Evolutionary conservation across 768 basidiomycete species (phyloP).

Genomic region (Cubamyces sp.): DNA sequence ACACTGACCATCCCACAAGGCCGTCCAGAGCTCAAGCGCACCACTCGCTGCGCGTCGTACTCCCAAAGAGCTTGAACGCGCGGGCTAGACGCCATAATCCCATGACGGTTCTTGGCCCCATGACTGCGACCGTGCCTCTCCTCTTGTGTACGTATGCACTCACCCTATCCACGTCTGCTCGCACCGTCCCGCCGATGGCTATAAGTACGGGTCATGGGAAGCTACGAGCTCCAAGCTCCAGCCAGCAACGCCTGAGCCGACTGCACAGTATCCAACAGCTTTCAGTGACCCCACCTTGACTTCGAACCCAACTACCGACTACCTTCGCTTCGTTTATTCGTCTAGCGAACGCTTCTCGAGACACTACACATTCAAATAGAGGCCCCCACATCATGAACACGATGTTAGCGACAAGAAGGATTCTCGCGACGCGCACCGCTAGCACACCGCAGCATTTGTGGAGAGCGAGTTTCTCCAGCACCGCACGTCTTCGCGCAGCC

Average conservation of each 20-base stretch:
- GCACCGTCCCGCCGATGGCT: not conserved
- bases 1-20: too few species aligned
- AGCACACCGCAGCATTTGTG: not conserved
- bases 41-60: too few species aligned
- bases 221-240: not conserved
- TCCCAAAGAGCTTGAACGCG: too few species aligned
- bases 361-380: too few species aligned
- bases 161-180: not conserved
- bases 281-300: too few species aligned
- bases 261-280: too few species aligned
- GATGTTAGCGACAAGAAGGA: not conserved
- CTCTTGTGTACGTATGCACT: constrained; percentile 2
- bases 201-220: constrained; percentile 10
- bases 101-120: constrained; percentile 13
- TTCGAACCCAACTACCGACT: too few species aligned
- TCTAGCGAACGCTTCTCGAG: too few species aligned
- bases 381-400: not conserved
- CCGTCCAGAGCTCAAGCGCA: too few species aligned
- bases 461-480: constrained; percentile 25
- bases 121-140: constrained; percentile 6
- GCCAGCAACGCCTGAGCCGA: too few species aligned
- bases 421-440: not conserved
- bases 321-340: too few species aligned
- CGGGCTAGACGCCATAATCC: not conserved
- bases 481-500: constrained; percentile 6